These are phyloP conservation scores for Ceratobasidium sp. DNA, from an alignment of 1,284 basidiomycete genomes.

Conservation along the genomic window DNA sequence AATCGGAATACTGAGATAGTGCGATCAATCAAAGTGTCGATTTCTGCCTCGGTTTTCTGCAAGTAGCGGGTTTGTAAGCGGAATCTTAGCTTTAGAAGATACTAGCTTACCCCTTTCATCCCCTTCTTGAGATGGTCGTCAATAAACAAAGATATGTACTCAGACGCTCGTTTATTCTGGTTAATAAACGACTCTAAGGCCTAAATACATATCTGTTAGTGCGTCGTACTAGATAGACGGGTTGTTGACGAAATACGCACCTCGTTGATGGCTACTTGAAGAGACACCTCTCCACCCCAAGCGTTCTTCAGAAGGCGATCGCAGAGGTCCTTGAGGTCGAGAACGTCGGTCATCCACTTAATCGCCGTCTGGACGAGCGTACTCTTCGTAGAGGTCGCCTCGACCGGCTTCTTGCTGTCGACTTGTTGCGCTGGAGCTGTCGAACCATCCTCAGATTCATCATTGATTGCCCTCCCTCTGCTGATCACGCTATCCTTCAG, in stretches of 20 bases:
- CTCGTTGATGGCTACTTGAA: slow-evolving; percentile 91
- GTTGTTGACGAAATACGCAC: slow-evolving; percentile 66
- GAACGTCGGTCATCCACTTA: slow-evolving; percentile 94
- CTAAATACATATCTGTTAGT: slow-evolving; percentile 59
- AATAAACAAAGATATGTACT: slow-evolving; percentile 97
- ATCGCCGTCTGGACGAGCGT: slow-evolving; percentile 67
- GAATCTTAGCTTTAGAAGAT: too few species aligned
- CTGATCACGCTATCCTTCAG: slow-evolving; percentile 82
- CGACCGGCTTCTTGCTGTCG: slow-evolving; percentile 77
- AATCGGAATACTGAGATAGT: slow-evolving; percentile 97
- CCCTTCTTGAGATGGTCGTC: slow-evolving; percentile 98
- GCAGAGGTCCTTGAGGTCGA: slow-evolving; percentile 93
- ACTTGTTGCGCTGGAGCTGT: slow-evolving; percentile 81
- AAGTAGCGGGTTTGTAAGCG: slow-evolving; percentile 20
- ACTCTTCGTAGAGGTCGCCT: slow-evolving; percentile 61
- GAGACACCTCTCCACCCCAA: slow-evolving; percentile 80
- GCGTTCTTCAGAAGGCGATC: slow-evolving; percentile 80
- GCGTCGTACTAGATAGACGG: background rate
- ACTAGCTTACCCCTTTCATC: slow-evolving; percentile 87
- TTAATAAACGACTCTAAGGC: slow-evolving; percentile 97
- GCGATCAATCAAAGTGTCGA: slow-evolving; percentile 91
- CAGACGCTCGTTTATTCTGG: slow-evolving; percentile 87
- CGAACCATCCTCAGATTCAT: slow-evolving; percentile 51
- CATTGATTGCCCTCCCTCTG: slow-evolving; percentile 19
- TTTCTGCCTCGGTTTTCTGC: slow-evolving; percentile 94